Evolutionary conservation across 495 filamentous ascomycete species (phyloP), one percentile per base, ranked within the genome.

Genomic region (Amniculicola lignicola): DNA sequence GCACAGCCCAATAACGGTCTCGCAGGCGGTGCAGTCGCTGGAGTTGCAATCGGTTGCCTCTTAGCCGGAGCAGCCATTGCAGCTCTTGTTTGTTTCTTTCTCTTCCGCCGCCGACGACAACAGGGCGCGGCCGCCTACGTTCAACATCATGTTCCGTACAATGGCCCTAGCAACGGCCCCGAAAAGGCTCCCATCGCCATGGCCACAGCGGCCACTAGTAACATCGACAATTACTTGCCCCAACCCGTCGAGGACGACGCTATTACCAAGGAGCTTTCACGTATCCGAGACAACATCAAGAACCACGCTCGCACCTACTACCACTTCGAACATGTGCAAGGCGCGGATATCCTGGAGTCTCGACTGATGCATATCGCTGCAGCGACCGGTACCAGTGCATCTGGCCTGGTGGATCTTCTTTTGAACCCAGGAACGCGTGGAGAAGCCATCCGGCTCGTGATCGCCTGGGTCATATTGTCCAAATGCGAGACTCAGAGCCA

Each of bases 291-390:
- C 39, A 45, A 36, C 11, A 63, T 71, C 47, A 71, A 71, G 54
- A 68, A 71, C 52, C 69, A 71, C 39, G 67, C 59, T 15, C 65
- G 64, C 57, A 68, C 50, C 29, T 71, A 67, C 49, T 71, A 69
- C 40, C 28, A 39, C 25, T 47, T 21, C 6, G 41, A 27, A 11
- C 41, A 46, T 19, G 24, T 45, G 40, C 44, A 0, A 7, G 43
- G 7, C 1, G 38, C n/a, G 7, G 18, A 35, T 14, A 16, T 51
- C 4, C 31, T 37, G n/a, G 35, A 44, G 21, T 44, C 48, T 14
- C 14, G 15, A 10, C 22, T 59, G 4, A 9, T 3, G 7, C 44
- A 27, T 23, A 14, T 57, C 4, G 43, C 54, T 7, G 15, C 31
- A 18, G 54, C 31, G 5, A 49, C 45, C 19, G 31, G 36, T 9